Percentiles rank a stretch among this genome's conserved stretches.
Evolutionary conservation across 139 green algal species (phyloP).

Genomic region (Chlamydomonas sp.): DNA sequence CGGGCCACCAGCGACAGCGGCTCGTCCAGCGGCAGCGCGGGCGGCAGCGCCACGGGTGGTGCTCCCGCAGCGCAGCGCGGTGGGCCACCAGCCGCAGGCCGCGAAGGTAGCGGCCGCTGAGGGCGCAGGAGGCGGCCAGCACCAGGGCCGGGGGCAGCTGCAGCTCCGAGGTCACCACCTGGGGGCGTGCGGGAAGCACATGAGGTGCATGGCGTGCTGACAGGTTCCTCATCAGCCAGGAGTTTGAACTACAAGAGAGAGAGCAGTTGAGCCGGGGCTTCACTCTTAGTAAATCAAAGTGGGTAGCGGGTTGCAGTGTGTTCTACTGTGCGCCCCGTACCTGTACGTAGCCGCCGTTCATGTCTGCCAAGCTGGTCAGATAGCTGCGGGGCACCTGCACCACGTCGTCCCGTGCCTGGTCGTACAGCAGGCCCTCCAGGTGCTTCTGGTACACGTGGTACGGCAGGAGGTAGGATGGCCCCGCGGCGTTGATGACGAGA

Average conservation of each 20-base stretch:
- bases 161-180: background rate
- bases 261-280: background rate
- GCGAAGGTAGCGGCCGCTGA: conserved; percentile 34
- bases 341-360: conserved; percentile 18
- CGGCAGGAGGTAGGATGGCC: too few species aligned
- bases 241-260: background rate
- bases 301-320: background rate
- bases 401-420: conserved; percentile 14
- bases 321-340: background rate
- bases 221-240: background rate
- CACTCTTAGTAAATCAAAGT: background rate
- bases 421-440: conserved; percentile 24
- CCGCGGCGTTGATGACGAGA: too few species aligned
- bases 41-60: background rate
- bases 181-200: background rate
- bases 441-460: conserved; percentile 41
- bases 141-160: background rate
- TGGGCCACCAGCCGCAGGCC: conserved; percentile 1
- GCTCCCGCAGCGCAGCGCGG: conserved; percentile 2
- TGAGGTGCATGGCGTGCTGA: background rate
- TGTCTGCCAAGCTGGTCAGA: background rate
- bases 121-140: conserved; percentile 19
- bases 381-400: conserved; percentile 20
- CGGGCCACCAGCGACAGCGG: conserved; percentile 31
- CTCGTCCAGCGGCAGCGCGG: conserved; percentile 14